phyloP scores from a whole-genome alignment of 352 stramenopile genomes.

The Thraustochytrium striatum region DNA sequence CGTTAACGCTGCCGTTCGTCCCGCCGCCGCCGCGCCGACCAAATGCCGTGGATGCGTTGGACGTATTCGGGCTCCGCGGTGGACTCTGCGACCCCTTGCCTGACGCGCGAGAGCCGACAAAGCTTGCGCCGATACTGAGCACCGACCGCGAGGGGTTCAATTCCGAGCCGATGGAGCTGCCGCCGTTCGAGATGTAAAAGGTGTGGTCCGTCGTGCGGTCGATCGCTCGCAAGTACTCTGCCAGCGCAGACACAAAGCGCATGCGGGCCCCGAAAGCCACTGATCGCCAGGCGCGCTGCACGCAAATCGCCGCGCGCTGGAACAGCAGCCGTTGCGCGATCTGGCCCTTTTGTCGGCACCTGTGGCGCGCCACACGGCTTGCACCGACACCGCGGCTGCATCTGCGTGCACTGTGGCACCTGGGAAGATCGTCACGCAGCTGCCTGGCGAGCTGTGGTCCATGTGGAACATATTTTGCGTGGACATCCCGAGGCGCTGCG shows the following conservation, averaged over 20 bases:
- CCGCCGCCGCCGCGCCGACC: too few relatives aligned
- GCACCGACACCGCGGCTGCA: background rate
- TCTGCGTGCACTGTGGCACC: background rate
- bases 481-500: background rate
- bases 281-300: conserved; percentile 24
- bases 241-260: background rate
- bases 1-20: too few relatives aligned
- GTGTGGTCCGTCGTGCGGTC: background rate
- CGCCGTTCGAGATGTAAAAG: too few relatives aligned
- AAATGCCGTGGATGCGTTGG: background rate
- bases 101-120: too few relatives aligned
- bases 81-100: background rate
- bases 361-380: conserved; percentile 7
- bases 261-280: background rate
- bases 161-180: too few relatives aligned
- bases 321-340: background rate
- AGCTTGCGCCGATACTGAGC: too few relatives aligned
- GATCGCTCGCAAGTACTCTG: background rate
- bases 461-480: background rate
- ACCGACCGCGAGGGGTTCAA: too few relatives aligned
- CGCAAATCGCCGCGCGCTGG: background rate
- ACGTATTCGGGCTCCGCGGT: background rate
- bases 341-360: background rate
- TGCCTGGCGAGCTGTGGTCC: background rate
- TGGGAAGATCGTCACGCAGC: background rate